A percentile compares a stretch with the other conserved stretches of the same genome.
These are phyloP conservation scores for Fusarium burgessii DNA, from an alignment of 2,329 filamentous ascomycete species.

Conservation along the genomic window DNA sequence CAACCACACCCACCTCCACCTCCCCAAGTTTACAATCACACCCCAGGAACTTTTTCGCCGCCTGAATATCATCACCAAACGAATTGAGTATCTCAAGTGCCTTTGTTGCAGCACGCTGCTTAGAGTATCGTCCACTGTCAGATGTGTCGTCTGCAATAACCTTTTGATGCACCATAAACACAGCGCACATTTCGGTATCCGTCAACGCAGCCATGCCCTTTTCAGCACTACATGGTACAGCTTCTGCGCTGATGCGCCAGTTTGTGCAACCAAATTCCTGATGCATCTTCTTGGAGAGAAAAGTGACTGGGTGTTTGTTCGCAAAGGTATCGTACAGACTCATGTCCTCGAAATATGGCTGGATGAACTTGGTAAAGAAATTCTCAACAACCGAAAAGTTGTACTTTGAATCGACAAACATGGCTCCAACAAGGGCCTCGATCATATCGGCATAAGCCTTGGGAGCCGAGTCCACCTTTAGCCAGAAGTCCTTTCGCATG, in stretches of 20 bases:
- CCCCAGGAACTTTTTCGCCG: conserved; percentile 68
- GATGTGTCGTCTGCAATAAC: conserved; percentile 73
- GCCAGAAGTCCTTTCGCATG: conserved; percentile 74
- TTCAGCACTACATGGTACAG: conserved; percentile 56
- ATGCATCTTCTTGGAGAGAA: conserved; percentile 73
- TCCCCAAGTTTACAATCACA: conserved; percentile 69
- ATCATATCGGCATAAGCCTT: conserved; percentile 87
- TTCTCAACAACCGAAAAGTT: conserved; percentile 76
- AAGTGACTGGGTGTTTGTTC: conserved; percentile 85
- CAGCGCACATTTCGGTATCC: conserved; percentile 72
- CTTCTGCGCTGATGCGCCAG: conserved; percentile 66
- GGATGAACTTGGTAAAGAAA: conserved; percentile 83
- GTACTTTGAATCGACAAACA: conserved; percentile 91
- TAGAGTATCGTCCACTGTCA: conserved; percentile 78
- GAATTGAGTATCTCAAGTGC: conserved; percentile 63
- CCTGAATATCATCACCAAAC: conserved; percentile 58
- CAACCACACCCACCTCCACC: not conserved
- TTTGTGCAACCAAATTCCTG: conserved; percentile 73
- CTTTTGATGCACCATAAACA: conserved; percentile 79
- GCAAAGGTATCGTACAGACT: conserved; percentile 87
- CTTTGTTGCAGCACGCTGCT: conserved; percentile 72
- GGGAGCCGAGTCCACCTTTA: conserved; percentile 70
- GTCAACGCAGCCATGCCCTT: conserved; percentile 54
- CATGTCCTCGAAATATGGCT: conserved; percentile 88
- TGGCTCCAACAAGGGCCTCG: conserved; percentile 88